These are phyloP conservation scores for Gloeophyllum trabeum DNA, from an alignment of 768 basidiomycete species.

Conservation along the genomic window DNA sequence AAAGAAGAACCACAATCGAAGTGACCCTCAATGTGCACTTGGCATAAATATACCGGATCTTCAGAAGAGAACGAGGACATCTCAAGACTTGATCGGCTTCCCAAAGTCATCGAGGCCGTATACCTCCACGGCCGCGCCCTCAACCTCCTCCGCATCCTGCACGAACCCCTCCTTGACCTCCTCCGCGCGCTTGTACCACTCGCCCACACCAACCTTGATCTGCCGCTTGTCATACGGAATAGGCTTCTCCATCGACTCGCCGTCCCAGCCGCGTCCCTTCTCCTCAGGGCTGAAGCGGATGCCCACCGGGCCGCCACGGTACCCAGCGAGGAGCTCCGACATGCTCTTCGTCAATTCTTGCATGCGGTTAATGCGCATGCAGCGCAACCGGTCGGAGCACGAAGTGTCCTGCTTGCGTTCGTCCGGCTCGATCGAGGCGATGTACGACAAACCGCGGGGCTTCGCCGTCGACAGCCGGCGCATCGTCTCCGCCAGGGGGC, in stretches of 20 bases:
- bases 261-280: conserved; percentile 22
- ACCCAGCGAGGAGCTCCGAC: conserved; percentile 20
- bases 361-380: conserved; percentile 23
- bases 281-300: conserved; percentile 19
- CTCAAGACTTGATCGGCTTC: too few relatives aligned
- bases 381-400: conserved; percentile 20
- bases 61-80: too few relatives aligned
- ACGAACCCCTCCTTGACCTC: conserved; percentile 12
- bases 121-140: conserved; percentile 13
- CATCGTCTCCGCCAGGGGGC: conserved; percentile 25
- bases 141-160: conserved; percentile 8
- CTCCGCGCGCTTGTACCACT: conserved; percentile 17
- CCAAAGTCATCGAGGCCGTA: conserved; percentile 17
- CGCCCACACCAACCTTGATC: conserved; percentile 23
- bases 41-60: too few relatives aligned
- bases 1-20: too few relatives aligned
- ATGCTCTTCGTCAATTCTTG: conserved; percentile 17
- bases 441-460: conserved; percentile 24
- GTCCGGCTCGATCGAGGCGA: conserved; percentile 17
- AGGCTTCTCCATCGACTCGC: conserved; percentile 23
- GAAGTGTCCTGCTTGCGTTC: conserved; percentile 23
- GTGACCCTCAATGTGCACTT: too few relatives aligned
- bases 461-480: conserved; percentile 20
- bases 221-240: conserved; percentile 19
- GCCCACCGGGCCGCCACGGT: conserved; percentile 25